Base-by-base conservation (phyloP, 2,329 filamentous ascomycete species). In the Acephala macrosclerotiorum region DNA sequence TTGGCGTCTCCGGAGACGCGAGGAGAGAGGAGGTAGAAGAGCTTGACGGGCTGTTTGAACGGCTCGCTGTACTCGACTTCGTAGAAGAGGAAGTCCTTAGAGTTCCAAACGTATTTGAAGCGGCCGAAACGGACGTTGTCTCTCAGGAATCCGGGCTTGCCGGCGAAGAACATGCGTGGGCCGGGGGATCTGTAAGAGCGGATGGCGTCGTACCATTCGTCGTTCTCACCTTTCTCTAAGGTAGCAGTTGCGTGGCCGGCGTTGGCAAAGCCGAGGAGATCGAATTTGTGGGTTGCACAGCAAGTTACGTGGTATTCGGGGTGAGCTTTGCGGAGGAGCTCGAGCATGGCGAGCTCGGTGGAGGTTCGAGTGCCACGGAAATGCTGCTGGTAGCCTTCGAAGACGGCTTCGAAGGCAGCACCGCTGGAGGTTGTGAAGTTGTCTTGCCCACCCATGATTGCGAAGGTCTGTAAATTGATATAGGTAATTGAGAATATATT, bases 261-360 rank as follows among this genome's bases (percentile, higher is more conserved):
- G 1, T 60, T 40, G 14, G 72, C 71, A 53, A 64, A 73, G 9
- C 67, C 71, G 5, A 66, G 38, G n/a, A 73, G 65, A 42, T 74
- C 69, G 22, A 65, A 70, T 25, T 58, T 38, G 3, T 9, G 11
- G 1, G 57, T 18, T 2, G 25, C 36, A 8, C 60, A 68, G 47
- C 58, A 60, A 0, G 65, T 67, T 4, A 74, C 61, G 11, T 69
- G 29, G 35, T 61, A 60, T 1, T 58, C 38, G 9, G 65, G 63
- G 60, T 73, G 64, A 3, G 20, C 8, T 16, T 55, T 29, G 40
- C 58, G 66, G 29, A 73, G 58, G 1, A 36, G 8, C 1, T 70
- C 61, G 36, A 67, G 35, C 5, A 73, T 59, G 0, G 36, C 49
- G 8, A 70, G 33, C 26, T 72, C 70, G 4, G 69, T 66, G 7